Evolutionary conservation across 2,329 filamentous ascomycete species (phyloP).

Genomic region (Ophiostoma sp.): DNA sequence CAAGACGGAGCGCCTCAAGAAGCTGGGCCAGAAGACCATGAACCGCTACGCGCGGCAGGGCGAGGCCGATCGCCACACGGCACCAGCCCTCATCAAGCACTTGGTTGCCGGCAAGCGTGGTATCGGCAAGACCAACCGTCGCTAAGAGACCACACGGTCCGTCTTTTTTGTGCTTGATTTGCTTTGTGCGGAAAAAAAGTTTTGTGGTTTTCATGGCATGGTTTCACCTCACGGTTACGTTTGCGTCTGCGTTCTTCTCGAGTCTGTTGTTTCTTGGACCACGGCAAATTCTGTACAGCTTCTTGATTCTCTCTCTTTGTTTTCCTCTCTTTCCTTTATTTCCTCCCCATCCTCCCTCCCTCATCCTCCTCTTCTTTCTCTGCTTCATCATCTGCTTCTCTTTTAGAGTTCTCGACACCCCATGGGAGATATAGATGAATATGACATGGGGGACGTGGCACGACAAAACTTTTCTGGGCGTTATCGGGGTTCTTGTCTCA

Average conservation of each 20-base stretch:
- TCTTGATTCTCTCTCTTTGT: not conserved
- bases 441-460: not conserved
- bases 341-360: not conserved
- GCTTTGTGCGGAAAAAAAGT: slow-evolving; percentile 12
- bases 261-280: slow-evolving; percentile 10
- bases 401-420: no score
- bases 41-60: slow-evolving; percentile 96
- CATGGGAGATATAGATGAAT: not conserved
- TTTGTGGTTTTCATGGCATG: slow-evolving; percentile 3
- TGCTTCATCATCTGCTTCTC: not conserved
- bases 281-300: not conserved
- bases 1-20: slow-evolving; percentile 68
- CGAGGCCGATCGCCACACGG: slow-evolving; percentile 88
- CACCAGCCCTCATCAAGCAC: slow-evolving; percentile 79
- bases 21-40: slow-evolving; percentile 95
- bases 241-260: slow-evolving; percentile 13
- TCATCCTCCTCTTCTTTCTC: not conserved
- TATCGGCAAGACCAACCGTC: slow-evolving; percentile 78
- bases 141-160: slow-evolving; percentile 40
- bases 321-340: not conserved
- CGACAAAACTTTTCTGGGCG: not conserved
- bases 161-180: not conserved
- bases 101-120: slow-evolving; percentile 89
- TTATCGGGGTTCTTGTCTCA: slow-evolving; percentile 1
- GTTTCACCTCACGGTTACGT: not conserved